These are phyloP conservation scores for Ostreobium quekettii DNA, from an alignment of 139 green algal species.

Conservation along the genomic window DNA sequence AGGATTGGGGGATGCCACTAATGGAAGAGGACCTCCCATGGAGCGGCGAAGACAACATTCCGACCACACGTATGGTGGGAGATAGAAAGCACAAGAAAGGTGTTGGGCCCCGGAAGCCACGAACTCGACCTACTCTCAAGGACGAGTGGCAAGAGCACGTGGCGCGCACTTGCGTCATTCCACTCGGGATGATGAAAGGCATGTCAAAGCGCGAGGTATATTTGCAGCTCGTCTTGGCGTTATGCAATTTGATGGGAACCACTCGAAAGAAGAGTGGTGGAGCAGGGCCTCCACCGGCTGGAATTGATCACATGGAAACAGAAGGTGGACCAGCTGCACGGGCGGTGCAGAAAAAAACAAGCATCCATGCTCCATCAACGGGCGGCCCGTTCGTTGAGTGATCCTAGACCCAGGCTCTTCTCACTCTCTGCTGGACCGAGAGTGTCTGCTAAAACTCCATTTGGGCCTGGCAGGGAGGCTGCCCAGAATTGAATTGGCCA, in stretches of 20 bases:
- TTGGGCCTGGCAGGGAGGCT: not conserved
- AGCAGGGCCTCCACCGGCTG: too few species aligned
- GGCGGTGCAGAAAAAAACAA: too few species aligned
- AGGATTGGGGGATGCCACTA: too few species aligned
- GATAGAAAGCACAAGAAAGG: not conserved
- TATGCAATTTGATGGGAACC: too few species aligned
- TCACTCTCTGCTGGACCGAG: not conserved
- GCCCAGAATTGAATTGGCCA: not conserved
- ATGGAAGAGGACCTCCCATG: too few species aligned
- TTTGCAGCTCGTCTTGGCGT: not conserved
- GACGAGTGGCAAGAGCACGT: not conserved
- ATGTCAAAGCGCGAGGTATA: not conserved
- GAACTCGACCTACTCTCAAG: not conserved
- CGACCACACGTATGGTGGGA: too few species aligned
- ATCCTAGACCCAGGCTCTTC: not conserved
- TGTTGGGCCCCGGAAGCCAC: not conserved
- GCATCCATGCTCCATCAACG: too few species aligned
- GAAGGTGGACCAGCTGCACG: too few species aligned
- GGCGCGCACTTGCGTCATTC: not conserved
- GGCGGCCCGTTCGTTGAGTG: not conserved
- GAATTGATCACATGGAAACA: too few species aligned
- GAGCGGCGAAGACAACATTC: too few species aligned
- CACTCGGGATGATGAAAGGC: not conserved
- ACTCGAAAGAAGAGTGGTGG: too few species aligned
- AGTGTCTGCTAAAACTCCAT: not conserved